Conservation (phyloP, 306 rosid species). For the Quercus gilva region DNA sequence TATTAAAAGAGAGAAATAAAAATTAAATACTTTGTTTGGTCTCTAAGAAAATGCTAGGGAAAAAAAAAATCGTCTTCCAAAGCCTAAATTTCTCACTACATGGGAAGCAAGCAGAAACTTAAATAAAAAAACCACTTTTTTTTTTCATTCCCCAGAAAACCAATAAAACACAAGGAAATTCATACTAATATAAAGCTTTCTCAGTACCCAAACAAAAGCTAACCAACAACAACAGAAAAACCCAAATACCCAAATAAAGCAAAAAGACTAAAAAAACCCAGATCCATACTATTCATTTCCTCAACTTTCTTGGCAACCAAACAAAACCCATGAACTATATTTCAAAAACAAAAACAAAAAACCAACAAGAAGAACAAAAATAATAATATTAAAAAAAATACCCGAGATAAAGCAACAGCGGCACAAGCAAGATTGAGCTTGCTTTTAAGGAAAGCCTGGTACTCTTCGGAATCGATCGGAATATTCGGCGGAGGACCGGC, state of each 20-base stretch:
- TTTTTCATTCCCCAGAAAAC: not conserved
- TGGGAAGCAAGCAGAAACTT: not conserved
- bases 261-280: not conserved
- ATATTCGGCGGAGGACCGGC: constrained; percentile 13
- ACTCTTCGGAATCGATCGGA: constrained; percentile 56
- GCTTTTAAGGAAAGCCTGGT: constrained; percentile 73
- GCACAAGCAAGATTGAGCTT: constrained; percentile 93
- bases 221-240: not conserved
- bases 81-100: not conserved
- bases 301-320: not conserved
- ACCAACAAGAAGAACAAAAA: not conserved
- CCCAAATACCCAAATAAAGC: not conserved
- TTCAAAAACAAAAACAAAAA: not conserved
- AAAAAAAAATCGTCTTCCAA: not conserved
- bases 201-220: not conserved
- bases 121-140: no score
- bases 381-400: constrained; percentile 3
- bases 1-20: not conserved
- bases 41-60: constrained; percentile 1
- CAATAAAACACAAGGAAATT: not conserved
- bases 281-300: not conserved
- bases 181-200: not conserved
- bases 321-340: not conserved
- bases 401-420: constrained; percentile 77
- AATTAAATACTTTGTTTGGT: constrained; percentile 4